Percentiles rank a stretch among this genome's conserved stretches.
These are phyloP conservation scores for Saccharomycopsis fibuligera DNA, from an alignment of 805 yeast genomes.

Conservation along the genomic window DNA sequence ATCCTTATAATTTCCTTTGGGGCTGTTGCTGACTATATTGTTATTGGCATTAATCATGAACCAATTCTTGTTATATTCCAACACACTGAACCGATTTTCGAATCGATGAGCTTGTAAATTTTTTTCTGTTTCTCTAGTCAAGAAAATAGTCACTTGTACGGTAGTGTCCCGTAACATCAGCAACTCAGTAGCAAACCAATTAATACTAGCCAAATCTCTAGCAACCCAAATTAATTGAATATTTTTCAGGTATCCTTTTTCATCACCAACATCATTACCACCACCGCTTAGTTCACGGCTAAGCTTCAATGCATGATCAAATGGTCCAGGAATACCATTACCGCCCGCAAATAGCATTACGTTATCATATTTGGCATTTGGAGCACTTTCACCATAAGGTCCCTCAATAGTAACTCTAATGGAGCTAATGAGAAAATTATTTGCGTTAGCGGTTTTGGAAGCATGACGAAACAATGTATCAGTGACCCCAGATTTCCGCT, in stretches of 20 bases:
- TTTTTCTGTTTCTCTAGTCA: not conserved
- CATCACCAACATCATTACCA: conserved; percentile 24
- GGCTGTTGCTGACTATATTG: too few relatives aligned
- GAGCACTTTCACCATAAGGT: conserved; percentile 48
- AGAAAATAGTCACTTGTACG: not conserved
- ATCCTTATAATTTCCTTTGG: too few relatives aligned
- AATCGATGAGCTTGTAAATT: not conserved
- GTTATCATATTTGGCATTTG: conserved; percentile 33
- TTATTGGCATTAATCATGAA: not conserved
- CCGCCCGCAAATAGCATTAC: conserved; percentile 44
- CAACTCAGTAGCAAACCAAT: conserved; percentile 42
- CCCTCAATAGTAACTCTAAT: conserved; percentile 49
- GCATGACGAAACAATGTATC: conserved; percentile 30
- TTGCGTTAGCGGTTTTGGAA: conserved; percentile 27
- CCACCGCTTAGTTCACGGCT: conserved; percentile 24
- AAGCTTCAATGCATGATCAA: conserved; percentile 32
- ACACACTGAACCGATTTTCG: too few relatives aligned
- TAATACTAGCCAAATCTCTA: conserved; percentile 42
- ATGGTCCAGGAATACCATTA: conserved; percentile 47
- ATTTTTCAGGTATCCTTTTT: too few relatives aligned
- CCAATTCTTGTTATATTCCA: not conserved
- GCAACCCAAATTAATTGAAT: conserved; percentile 58
- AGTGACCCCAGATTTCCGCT: conserved; percentile 53
- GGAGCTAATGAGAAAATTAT: conserved; percentile 22
- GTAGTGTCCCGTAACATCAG: not conserved